Base-by-base conservation (phyloP, 2,329 filamentous ascomycete genomes). In the Cordyceps farinosa region DNA sequence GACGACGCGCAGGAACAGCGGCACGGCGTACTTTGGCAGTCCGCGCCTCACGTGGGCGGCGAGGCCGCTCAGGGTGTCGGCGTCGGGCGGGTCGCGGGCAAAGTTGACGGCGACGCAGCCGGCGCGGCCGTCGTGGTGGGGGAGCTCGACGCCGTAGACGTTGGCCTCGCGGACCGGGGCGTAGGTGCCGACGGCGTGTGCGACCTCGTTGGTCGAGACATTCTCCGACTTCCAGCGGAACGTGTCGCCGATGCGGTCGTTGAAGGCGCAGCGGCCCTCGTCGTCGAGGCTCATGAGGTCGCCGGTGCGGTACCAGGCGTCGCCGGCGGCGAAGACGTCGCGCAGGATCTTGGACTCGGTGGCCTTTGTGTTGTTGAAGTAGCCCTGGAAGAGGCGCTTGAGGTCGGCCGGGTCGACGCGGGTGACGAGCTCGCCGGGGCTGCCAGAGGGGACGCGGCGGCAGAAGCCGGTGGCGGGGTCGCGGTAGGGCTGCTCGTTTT, bases 201-300 rank as follows among this genome's bases (percentile, higher is more conserved):
- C 84, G 22, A 96, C 92, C 74, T 97, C 92, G 56, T 84, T 87
- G 0, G 90, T 93, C 3, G 89, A 91, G 1, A 94, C 90, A 69
- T 94, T 94, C 75, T 94, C 90, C 57, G 87, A 88, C 78, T 95
- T 91, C 89, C 89, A 92, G 55, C 89, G 84, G 77, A 89, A 92
- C 0, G 89, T 91, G 71, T 92, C 89, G 62, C 89, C 89, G 65
- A 92, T 88, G 54, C 89, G 87, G 75, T 97, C 92, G 63, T 87
- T 86, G 77, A 97, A 97, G 78, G 83, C 95, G 73, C 87, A 84
- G 3, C 87, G 80, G 5, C 91, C 91, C 63, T 95, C 87, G 1
- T 66, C 64, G 67, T 92, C 89, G 77, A 83, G 84, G n/a, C 87
- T 82, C 38, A 95, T 77, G 22, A 95, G 82, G 70, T 97, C 92